Evolutionary conservation across 371 early-diverging fungal species (phyloP).

Genomic region (Mucor velutinosus): DNA sequence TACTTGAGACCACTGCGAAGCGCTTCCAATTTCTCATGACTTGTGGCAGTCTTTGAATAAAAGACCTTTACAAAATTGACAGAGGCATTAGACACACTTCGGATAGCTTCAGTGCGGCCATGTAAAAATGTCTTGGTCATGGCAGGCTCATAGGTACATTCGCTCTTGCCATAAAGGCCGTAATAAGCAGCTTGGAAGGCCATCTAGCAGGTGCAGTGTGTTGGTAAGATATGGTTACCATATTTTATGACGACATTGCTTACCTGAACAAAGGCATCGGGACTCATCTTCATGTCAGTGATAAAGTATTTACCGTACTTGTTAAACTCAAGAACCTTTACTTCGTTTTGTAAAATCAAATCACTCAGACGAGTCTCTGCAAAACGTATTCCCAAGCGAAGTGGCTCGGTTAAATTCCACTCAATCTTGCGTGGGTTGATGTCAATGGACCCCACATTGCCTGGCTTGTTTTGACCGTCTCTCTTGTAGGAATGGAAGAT

Average conservation of each 20-base stretch:
- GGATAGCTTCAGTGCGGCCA: conserved; percentile 91
- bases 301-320: conserved; percentile 75
- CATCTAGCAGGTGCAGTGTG: conserved; percentile 56
- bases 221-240: background rate
- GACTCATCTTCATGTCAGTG: conserved; percentile 71
- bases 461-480: background rate
- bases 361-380: conserved; percentile 58
- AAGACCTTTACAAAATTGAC: conserved; percentile 77
- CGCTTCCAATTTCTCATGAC: conserved; percentile 50
- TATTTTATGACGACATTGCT: background rate
- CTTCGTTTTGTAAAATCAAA: conserved; percentile 64
- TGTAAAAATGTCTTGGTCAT: conserved; percentile 81
- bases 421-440: conserved; percentile 55
- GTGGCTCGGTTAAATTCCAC: conserved; percentile 52
- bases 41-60: conserved; percentile 49
- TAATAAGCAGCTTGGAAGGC: conserved; percentile 93
- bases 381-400: conserved; percentile 52
- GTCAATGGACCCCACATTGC: background rate
- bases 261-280: conserved; percentile 78
- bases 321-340: conserved; percentile 65
- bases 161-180: conserved; percentile 74
- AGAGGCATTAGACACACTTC: conserved; percentile 73
- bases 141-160: conserved; percentile 87
- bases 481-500: conserved; percentile 38
- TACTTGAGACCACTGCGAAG: conserved; percentile 64